Evolutionary conservation across 2,329 filamentous ascomycete genomes (phyloP).

Genomic region (Aurifilum marmelostoma): DNA sequence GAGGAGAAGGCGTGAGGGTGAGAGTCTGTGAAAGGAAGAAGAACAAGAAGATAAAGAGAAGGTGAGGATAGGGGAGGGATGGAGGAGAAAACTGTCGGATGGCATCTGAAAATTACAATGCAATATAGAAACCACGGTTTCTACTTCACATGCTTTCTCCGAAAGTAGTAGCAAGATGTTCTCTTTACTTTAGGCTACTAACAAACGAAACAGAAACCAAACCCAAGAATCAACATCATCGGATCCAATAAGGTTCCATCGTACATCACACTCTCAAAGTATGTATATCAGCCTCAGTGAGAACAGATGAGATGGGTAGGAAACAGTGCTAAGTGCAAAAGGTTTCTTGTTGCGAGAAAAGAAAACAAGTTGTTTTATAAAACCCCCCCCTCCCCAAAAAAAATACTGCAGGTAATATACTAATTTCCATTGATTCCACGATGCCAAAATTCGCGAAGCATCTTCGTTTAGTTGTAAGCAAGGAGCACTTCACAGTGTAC

Average conservation of each 20-base stretch:
- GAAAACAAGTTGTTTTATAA: too few species aligned
- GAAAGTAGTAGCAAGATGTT: not conserved
- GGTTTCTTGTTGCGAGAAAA: too few species aligned
- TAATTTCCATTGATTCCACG: not conserved
- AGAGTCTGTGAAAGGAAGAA: not conserved
- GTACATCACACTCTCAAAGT: conserved; percentile 10
- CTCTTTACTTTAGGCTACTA: not conserved
- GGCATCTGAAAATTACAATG: not conserved
- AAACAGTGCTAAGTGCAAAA: too few species aligned
- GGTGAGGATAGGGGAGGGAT: too few species aligned
- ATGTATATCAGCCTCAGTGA: not conserved
- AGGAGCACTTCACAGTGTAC: not conserved
- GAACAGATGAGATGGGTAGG: not conserved
- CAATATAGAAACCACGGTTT: not conserved
- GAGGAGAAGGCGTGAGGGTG: not conserved
- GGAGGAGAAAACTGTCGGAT: not conserved
- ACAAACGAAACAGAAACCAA: not conserved
- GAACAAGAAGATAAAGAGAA: too few species aligned
- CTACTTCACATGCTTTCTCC: not conserved
- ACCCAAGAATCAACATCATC: not conserved
- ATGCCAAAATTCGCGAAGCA: not conserved
- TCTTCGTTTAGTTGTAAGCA: not conserved
- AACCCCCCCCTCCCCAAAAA: too few species aligned
- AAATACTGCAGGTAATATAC: not conserved
- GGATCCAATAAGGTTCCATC: not conserved